Conservation (phyloP, 2,329 filamentous ascomycete species). For the Sporothrix curviconia region DNA sequence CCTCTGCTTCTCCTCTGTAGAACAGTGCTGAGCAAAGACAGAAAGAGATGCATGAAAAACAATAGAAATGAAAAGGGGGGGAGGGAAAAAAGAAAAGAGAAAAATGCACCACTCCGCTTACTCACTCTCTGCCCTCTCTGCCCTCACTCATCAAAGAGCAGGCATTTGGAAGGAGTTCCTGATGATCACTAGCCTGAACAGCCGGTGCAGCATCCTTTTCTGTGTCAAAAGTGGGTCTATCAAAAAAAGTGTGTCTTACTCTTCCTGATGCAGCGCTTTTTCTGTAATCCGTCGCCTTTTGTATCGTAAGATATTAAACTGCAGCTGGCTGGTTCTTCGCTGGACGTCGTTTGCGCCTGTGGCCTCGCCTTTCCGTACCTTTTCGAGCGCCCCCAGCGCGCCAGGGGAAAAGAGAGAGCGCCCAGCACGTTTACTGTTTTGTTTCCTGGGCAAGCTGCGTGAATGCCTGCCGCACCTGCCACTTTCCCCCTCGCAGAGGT, state of each 20-base stretch:
- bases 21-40: too few relatives aligned
- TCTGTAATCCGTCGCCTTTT: not conserved
- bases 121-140: not conserved
- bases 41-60: too few relatives aligned
- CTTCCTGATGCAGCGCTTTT: not conserved
- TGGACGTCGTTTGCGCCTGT: too few relatives aligned
- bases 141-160: slow-evolving; percentile 9
- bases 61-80: not conserved
- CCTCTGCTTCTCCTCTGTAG: too few relatives aligned
- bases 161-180: slow-evolving; percentile 3
- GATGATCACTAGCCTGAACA: not conserved
- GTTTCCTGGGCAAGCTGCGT: not conserved
- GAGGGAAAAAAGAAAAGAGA: not conserved
- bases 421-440: not conserved
- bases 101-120: not conserved
- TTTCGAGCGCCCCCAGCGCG: too few relatives aligned
- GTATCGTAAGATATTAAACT: too few relatives aligned
- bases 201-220: slow-evolving; percentile 5
- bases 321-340: too few relatives aligned
- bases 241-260: not conserved
- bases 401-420: too few relatives aligned
- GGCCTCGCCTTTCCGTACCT: not conserved
- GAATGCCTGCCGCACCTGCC: not conserved
- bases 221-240: not conserved
- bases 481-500: slow-evolving; percentile 5